Evolutionary conservation across 495 filamentous ascomycete species (phyloP), one percentile per base, ranked within the genome.

Genomic region (Achaetomiella virescens): DNA sequence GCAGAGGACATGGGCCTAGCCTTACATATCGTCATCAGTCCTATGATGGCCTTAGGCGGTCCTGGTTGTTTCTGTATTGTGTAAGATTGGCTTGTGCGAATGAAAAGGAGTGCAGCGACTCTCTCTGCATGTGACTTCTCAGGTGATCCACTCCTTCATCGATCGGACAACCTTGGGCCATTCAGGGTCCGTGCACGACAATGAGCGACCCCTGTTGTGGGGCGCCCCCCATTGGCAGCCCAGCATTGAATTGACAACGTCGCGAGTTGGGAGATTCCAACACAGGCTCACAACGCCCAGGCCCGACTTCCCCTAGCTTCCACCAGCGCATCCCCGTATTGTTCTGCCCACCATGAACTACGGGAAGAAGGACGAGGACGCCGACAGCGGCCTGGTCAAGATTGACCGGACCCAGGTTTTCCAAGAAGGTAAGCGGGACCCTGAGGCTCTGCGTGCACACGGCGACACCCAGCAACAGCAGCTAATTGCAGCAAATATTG

Each of bases 301-400:
- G 51, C 50, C 48, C 47, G 54, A 59, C 54, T 41, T 47, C 38
- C 60, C 43, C 52, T 44, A 62, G 57, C 40, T 53, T 57, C 63
- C 55, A 43, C 54, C 50, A 62, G 51, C 52, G 45, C 58, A 57
- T 38, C 54, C 56, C 21, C 48, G 31, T 55, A 49, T 59, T 52
- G 41, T 55, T 46, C 51, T 61, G 67, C 71, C 72, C 73, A 80
- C 52, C 70, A 97, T 97, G 91, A 93, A 84, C 72, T 95, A 95
- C 82, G 85, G 89, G 74, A 97, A 96, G 80, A 97, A 95, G 79
- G 91, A 97, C 72, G 92, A 97, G 79, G 92, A 97, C 81, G 90
- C 84, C 70, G 90, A 95, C 67, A 84, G 86, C 73, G 83, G 88
- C 64, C 83, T 95, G 78, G 85, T 96, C 79, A 93, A 90, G 79